A percentile compares a stretch with the other conserved stretches of the same genome.
phyloP scores from a whole-genome alignment of 2,329 filamentous ascomycete species.

The Hyphodiscus sp. region DNA sequence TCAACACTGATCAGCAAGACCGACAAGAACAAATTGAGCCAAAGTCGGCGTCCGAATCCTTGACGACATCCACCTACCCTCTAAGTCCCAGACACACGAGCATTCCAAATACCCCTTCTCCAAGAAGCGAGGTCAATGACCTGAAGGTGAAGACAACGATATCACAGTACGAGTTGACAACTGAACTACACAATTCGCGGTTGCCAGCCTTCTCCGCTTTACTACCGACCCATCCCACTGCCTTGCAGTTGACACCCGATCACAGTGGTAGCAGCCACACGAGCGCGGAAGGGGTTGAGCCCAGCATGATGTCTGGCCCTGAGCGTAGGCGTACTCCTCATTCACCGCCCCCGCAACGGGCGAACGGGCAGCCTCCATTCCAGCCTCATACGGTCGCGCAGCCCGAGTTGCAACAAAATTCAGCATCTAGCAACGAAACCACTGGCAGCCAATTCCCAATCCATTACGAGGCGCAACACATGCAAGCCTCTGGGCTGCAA shows the following conservation, averaged over 20 bases:
- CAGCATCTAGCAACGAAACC: slow-evolving; percentile 1
- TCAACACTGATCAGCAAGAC: slow-evolving; percentile 15
- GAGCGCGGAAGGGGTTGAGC: slow-evolving; percentile 25
- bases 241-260: slow-evolving; percentile 27
- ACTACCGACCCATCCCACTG: slow-evolving; percentile 9
- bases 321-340: slow-evolving; percentile 21
- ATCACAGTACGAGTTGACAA: slow-evolving; percentile 20
- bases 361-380: slow-evolving; percentile 8
- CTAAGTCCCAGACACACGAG: slow-evolving; percentile 25
- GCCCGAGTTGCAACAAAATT: slow-evolving; percentile 6
- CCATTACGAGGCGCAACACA: slow-evolving; percentile 1
- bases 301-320: slow-evolving; percentile 18
- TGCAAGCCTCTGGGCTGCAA: slow-evolving; percentile 11
- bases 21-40: slow-evolving; percentile 10
- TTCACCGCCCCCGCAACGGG: slow-evolving; percentile 23
- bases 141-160: slow-evolving; percentile 14
- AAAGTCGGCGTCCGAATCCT: slow-evolving; percentile 13
- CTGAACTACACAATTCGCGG: slow-evolving; percentile 14
- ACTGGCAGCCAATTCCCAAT: slow-evolving; percentile 11
- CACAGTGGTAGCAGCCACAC: slow-evolving; percentile 29
- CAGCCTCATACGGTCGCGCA: slow-evolving; percentile 7
- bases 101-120: slow-evolving; percentile 23
- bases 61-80: slow-evolving; percentile 21
- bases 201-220: slow-evolving; percentile 12
- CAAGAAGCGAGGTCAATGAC: slow-evolving; percentile 17